phyloP scores from a whole-genome alignment of 106 monocot species.

The Acorus gramineus region DNA sequence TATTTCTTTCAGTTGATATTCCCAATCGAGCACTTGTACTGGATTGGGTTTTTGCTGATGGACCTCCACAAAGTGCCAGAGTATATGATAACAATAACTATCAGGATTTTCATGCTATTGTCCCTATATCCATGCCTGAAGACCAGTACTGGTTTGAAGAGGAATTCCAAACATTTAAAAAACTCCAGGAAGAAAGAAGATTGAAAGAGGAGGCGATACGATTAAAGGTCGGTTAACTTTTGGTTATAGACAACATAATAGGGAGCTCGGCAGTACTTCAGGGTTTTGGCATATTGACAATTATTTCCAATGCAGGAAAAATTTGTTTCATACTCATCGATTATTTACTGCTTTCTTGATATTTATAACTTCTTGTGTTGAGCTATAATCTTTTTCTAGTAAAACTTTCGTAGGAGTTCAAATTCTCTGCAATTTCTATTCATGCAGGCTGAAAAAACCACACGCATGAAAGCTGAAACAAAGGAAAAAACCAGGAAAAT shows the following conservation, averaged over 20 bases:
- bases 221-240: slow-evolving; percentile 37
- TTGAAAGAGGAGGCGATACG: slow-evolving; percentile 35
- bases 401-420: too few species aligned
- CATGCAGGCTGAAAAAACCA: slow-evolving; percentile 49
- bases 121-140: slow-evolving; percentile 38
- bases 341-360: too few species aligned
- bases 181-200: slow-evolving; percentile 71
- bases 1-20: slow-evolving; percentile 44
- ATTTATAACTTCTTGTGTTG: too few species aligned
- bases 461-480: slow-evolving; percentile 58
- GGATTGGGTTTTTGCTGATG: slow-evolving; percentile 97
- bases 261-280: too few species aligned
- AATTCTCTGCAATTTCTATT: background rate
- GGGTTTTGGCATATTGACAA: too few species aligned
- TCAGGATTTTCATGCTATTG: slow-evolving; percentile 73
- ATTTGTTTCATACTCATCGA: too few species aligned
- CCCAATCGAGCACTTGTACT: slow-evolving; percentile 63
- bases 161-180: slow-evolving; percentile 49
- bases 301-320: too few species aligned
- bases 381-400: too few species aligned
- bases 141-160: slow-evolving; percentile 78
- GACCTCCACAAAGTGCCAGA: slow-evolving; percentile 62
- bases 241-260: too few species aligned
- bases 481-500: slow-evolving; percentile 65
- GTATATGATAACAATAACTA: slow-evolving; percentile 80